phyloP scores from a whole-genome alignment of 306 rosid species.

The Medicago lupulina region DNA sequence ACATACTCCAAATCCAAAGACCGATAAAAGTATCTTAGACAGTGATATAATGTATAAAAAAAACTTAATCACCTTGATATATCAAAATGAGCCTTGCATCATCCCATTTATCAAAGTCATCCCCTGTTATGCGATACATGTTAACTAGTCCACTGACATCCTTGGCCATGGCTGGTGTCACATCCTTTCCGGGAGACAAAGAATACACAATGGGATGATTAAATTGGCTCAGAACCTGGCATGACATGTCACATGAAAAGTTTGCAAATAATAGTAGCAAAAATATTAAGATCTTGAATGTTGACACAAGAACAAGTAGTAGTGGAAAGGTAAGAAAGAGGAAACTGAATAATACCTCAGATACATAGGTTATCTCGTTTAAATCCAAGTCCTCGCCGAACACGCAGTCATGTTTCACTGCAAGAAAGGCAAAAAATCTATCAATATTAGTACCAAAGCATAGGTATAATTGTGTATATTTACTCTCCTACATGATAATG shows the following conservation, averaged over 20 bases:
- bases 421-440: conserved; percentile 41
- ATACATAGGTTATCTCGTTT: conserved; percentile 73
- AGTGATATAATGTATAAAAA: conserved; percentile 8
- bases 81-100: conserved; percentile 43
- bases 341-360: conserved; percentile 59
- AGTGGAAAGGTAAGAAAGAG: not conserved
- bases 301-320: conserved; percentile 9
- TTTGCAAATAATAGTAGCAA: not conserved
- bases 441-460: conserved; percentile 21
- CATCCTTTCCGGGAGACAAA: conserved; percentile 85
- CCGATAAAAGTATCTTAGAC: not conserved
- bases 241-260: conserved; percentile 11
- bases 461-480: not conserved
- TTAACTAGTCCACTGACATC: conserved; percentile 71
- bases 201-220: conserved; percentile 75
- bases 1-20: not conserved
- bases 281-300: conserved; percentile 1
- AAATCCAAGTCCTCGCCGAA: conserved; percentile 94
- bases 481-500: not conserved
- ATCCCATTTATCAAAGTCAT: conserved; percentile 72
- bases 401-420: conserved; percentile 96
- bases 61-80: not conserved
- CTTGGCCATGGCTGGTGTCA: conserved; percentile 80
- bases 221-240: conserved; percentile 69
- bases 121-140: conserved; percentile 94